phyloP scores from a whole-genome alignment of 2,329 filamentous ascomycete genomes.

The Arthrobotrys musiformis region DNA sequence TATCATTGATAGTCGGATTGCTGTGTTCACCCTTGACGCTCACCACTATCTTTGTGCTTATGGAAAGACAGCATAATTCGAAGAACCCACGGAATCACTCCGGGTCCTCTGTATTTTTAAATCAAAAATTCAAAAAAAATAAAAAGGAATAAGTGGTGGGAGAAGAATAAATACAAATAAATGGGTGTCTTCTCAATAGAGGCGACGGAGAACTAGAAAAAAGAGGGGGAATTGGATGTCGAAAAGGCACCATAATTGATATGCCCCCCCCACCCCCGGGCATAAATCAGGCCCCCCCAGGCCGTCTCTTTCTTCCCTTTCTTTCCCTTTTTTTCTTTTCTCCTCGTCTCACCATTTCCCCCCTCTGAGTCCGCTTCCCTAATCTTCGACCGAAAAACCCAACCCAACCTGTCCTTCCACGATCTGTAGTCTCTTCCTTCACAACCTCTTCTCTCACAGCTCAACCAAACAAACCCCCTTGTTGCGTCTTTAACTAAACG shows the following conservation, averaged over 20 bases:
- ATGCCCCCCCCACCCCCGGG: constrained; percentile 2
- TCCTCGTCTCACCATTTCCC: constrained; percentile 17
- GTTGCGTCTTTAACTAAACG: constrained; percentile 34
- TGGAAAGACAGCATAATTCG: not conserved
- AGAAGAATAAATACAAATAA: too few species aligned
- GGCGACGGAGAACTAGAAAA: not conserved
- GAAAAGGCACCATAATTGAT: not conserved
- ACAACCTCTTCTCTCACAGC: constrained; percentile 51
- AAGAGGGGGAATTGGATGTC: not conserved
- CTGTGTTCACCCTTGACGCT: too few species aligned
- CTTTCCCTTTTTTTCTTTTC: constrained; percentile 25
- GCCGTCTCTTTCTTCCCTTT: constrained; percentile 40
- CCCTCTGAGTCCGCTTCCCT: constrained; percentile 30
- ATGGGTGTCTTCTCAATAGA: not conserved
- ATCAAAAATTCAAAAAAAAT: not conserved
- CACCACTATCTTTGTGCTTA: not conserved
- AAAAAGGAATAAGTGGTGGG: not conserved
- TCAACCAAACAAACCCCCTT: constrained; percentile 29
- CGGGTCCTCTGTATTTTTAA: not conserved
- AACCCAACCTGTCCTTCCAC: constrained; percentile 19
- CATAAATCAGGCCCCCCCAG: constrained; percentile 23
- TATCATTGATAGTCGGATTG: not conserved
- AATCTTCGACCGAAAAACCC: constrained; percentile 16
- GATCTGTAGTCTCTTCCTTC: constrained; percentile 51
- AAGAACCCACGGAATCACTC: not conserved